phyloP scores from a whole-genome alignment of 768 basidiomycete genomes.

The Tylopilus felleus region DNA sequence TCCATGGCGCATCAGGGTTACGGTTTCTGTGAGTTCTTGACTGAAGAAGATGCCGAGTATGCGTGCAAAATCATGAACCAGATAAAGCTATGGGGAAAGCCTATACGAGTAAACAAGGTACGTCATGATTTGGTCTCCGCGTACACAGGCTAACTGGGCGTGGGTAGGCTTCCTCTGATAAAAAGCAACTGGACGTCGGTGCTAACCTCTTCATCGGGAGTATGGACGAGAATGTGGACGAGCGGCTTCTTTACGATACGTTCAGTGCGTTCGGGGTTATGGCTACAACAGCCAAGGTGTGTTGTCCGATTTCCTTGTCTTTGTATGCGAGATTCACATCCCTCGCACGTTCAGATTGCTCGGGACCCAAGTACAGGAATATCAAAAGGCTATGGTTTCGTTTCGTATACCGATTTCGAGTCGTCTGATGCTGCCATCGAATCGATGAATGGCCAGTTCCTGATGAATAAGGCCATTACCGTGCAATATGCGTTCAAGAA shows the following conservation, averaged over 20 bases:
- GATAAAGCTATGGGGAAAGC: slow-evolving; percentile 98
- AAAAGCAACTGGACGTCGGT: slow-evolving; percentile 96
- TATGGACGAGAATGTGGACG: slow-evolving; percentile 93
- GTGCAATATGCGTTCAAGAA: slow-evolving; percentile 99
- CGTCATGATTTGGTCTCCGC: slow-evolving; percentile 25
- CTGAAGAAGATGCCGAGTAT: slow-evolving; percentile 99
- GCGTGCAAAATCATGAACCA: slow-evolving; percentile 99
- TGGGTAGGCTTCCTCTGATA: slow-evolving; percentile 89
- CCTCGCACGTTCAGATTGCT: slow-evolving; percentile 60
- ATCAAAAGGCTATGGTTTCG: slow-evolving; percentile 97
- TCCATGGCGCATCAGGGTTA: slow-evolving; percentile 99
- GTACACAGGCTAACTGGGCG: slow-evolving; percentile 9
- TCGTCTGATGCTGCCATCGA: slow-evolving; percentile 95
- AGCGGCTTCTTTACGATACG: slow-evolving; percentile 87
- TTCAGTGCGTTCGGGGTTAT: slow-evolving; percentile 94
- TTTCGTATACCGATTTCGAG: slow-evolving; percentile 97
- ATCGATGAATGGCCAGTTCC: slow-evolving; percentile 95
- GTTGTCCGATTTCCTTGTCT: slow-evolving; percentile 2
- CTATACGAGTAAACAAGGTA: slow-evolving; percentile 98
- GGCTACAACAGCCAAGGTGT: slow-evolving; percentile 83
- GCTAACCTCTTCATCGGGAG: slow-evolving; percentile 97
- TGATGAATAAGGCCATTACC: slow-evolving; percentile 97
- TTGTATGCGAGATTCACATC: not conserved
- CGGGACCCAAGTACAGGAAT: slow-evolving; percentile 80
- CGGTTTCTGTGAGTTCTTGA: slow-evolving; percentile 99